Evolutionary conservation across 2,329 filamentous ascomycete species (phyloP), one percentile per base, ranked within the genome.

Genomic region (Fusarium redolens): DNA sequence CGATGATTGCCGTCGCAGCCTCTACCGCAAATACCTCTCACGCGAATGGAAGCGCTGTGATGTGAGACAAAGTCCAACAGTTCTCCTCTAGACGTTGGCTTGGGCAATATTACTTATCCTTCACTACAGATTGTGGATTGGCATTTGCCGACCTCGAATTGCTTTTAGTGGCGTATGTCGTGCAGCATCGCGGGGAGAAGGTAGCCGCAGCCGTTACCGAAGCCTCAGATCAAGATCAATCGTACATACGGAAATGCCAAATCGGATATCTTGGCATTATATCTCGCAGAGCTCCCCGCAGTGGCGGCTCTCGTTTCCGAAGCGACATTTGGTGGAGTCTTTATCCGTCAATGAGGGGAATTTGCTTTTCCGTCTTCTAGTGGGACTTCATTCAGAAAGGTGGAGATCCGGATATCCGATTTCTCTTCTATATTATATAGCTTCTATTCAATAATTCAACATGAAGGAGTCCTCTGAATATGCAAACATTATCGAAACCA

Each of bases 281-380:
- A 11, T 12, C 48, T 61, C 25, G 15, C 30, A 38, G 7, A n/a
- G 22, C 43, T 43, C 44, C 17, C 58, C 57, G 59, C 58, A 33
- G 15, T 50, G 33, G 33, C 43, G 47, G 22, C 4, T 40, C 33
- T 38, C 10, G 28, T 68, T 63, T 68, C 64, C 64, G 64, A 50
- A 7, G 12, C 14, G 1, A 28, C 0, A 17, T 50, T 45, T 55
- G 38, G 28, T 18, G 22, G 11, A 15, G 22, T 2, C 4, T 51
- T 69, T 69, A 59, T 69, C 66, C 66, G 66, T 30, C 10, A n/a
- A 14, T 59, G 66, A 64, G 65, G 66, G 58, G 65, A 43, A 28
- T 25, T 38, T 5, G 1, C 66, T 69, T 69, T 69, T 69, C 66
- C 65, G 66, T 69, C 37, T 25, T 22, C 20, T 25, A 10, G 15